Percentiles rank a stretch among this genome's conserved stretches.
Evolutionary conservation across 176 grass and related monocot genomes (phyloP).

Genomic region (Oryza glumipatula): DNA sequence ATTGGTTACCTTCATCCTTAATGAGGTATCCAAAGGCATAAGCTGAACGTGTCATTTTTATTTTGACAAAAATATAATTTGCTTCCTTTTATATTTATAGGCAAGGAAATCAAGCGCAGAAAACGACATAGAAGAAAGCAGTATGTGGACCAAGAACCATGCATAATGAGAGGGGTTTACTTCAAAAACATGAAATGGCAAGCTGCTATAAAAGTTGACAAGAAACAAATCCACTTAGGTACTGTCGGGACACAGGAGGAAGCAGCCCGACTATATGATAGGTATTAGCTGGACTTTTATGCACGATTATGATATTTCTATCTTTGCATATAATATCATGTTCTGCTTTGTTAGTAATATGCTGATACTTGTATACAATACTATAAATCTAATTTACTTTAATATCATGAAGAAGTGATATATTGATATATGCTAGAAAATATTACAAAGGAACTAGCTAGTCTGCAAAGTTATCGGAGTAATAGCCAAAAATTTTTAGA

Average conservation of each 20-base stretch:
- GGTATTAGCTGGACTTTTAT: conserved; percentile 58
- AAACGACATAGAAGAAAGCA: conserved; percentile 95
- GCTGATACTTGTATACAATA: conserved; percentile 15
- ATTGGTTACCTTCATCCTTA: not conserved
- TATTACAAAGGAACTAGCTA: conserved; percentile 13
- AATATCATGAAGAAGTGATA: conserved; percentile 1
- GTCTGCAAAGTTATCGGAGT: conserved; percentile 15
- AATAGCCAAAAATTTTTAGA: not conserved
- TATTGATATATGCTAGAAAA: not conserved
- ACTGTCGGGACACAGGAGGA: conserved; percentile 94
- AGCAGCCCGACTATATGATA: conserved; percentile 95
- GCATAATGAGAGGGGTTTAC: conserved; percentile 95
- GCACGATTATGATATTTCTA: conserved; percentile 14
- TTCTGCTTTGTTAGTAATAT: conserved; percentile 5
- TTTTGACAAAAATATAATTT: conserved; percentile 23
- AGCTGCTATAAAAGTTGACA: conserved; percentile 99
- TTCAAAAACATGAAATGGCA: conserved; percentile 99
- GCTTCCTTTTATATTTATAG: conserved; percentile 35
- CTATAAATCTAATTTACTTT: not conserved
- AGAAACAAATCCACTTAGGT: conserved; percentile 98
- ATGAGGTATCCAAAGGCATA: conserved; percentile 1
- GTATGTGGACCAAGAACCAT: conserved; percentile 83
- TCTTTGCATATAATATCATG: not conserved
- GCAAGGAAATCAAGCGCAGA: conserved; percentile 92
- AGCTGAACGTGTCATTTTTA: conserved; percentile 16